Conservation (phyloP, 352 stramenopile species). For the Pythium grandisporangium region DNA sequence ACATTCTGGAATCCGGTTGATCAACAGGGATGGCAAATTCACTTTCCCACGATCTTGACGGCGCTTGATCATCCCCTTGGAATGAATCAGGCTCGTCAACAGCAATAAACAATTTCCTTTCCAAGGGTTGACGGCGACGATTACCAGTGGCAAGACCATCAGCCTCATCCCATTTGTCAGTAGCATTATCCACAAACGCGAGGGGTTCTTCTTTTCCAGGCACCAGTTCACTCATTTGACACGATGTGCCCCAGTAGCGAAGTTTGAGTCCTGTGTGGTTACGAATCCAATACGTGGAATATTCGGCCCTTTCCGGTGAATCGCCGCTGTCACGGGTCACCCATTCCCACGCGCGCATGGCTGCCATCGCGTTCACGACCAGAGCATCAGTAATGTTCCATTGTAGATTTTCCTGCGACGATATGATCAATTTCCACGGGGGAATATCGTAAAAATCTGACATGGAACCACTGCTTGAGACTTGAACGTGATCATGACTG, state of each 20-base stretch:
- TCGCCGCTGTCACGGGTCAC: constrained; percentile 57
- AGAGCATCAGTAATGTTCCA: constrained; percentile 79
- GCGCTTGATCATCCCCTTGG: constrained; percentile 4
- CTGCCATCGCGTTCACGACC: constrained; percentile 68
- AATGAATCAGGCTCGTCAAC: constrained; percentile 33
- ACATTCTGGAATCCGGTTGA: constrained; percentile 78
- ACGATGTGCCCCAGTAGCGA: constrained; percentile 60
- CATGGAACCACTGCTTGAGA: background rate
- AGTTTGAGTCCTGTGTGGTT: constrained; percentile 79
- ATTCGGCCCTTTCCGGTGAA: constrained; percentile 65
- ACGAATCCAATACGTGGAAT: constrained; percentile 82
- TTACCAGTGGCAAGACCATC: no score
- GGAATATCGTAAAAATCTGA: no score
- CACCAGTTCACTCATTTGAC: constrained; percentile 35
- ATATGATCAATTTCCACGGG: constrained; percentile 52
- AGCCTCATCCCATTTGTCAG: no score
- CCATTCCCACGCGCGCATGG: constrained; percentile 72
- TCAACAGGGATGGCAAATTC: constrained; percentile 73
- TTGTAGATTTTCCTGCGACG: constrained; percentile 53
- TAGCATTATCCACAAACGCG: constrained; percentile 21
- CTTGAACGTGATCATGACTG: constrained; percentile 13
- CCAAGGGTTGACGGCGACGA: no score
- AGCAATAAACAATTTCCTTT: constrained; percentile 65
- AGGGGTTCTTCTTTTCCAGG: constrained; percentile 58
- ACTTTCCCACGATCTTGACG: constrained; percentile 35